phyloP scores from a whole-genome alignment of 2,329 filamentous ascomycete species.

The Westerdykella ornata region DNA sequence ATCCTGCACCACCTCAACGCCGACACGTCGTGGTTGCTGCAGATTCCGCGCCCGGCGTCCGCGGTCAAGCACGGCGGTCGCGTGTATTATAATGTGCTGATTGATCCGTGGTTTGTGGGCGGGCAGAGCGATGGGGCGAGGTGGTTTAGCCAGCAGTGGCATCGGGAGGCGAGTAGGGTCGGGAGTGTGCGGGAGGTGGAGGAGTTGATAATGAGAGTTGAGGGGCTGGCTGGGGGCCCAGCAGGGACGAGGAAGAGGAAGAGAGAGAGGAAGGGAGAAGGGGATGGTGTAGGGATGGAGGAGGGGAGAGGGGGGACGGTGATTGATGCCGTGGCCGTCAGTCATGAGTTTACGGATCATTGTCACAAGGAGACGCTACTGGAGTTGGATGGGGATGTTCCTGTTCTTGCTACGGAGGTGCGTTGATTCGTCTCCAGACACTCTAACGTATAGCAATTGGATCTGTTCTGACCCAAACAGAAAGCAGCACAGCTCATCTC shows the following conservation, averaged over 20 bases:
- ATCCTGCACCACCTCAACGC: conserved; percentile 60
- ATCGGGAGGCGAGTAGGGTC: conserved; percentile 50
- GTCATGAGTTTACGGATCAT: conserved; percentile 64
- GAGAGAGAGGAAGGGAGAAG: conserved; percentile 47
- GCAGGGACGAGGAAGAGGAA: conserved; percentile 14
- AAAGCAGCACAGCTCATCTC: conserved; percentile 53
- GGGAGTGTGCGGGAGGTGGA: conserved; percentile 52
- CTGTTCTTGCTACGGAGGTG: conserved; percentile 52
- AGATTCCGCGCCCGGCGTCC: conserved; percentile 51
- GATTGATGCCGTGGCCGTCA: conserved; percentile 55
- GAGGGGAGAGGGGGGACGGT: conserved; percentile 25
- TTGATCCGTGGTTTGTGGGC: conserved; percentile 60
- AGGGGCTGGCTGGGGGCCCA: conserved; percentile 36
- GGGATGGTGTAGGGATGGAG: conserved; percentile 43
- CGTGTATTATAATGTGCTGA: conserved; percentile 56
- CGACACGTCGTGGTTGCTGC: conserved; percentile 62
- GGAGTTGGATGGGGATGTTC: conserved; percentile 49
- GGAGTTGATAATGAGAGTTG: conserved; percentile 45
- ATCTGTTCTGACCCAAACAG: conserved; percentile 13
- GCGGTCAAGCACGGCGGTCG: conserved; percentile 40
- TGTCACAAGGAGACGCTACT: conserved; percentile 57
- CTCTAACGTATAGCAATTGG: neutral
- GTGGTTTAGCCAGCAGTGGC: conserved; percentile 62
- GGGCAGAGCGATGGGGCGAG: conserved; percentile 56
- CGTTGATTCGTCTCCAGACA: neutral